Evolutionary conservation across 2,329 filamentous ascomycete species (phyloP).

Genomic region (Alternaria sp.): DNA sequence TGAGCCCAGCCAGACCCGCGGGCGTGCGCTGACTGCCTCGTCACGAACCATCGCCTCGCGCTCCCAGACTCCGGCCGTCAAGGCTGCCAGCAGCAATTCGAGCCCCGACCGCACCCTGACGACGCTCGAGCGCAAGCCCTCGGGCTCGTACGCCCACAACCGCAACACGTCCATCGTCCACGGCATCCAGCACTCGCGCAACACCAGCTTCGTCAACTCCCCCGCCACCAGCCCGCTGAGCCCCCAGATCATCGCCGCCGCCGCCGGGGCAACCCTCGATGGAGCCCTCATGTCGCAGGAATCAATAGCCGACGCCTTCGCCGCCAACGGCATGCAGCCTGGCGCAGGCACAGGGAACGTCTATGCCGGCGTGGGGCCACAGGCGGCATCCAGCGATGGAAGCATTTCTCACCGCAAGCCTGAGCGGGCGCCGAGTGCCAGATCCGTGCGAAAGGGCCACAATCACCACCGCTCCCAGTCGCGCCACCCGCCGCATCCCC

Average conservation of each 20-base stretch:
- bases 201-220: slow-evolving; percentile 83
- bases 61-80: slow-evolving; percentile 50
- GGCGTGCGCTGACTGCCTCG: slow-evolving; percentile 53
- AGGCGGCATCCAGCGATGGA: slow-evolving; percentile 20
- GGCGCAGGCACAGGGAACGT: slow-evolving; percentile 16
- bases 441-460: slow-evolving; percentile 74
- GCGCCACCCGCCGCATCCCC: slow-evolving; percentile 67
- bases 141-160: slow-evolving; percentile 79
- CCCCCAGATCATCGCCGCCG: slow-evolving; percentile 77
- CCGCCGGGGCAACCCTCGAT: slow-evolving; percentile 46
- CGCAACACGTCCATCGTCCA: slow-evolving; percentile 97
- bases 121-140: slow-evolving; percentile 57
- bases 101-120: slow-evolving; percentile 45
- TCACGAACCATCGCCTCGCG: slow-evolving; percentile 53
- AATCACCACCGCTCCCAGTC: slow-evolving; percentile 77
- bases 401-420: slow-evolving; percentile 42
- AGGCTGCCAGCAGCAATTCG: slow-evolving; percentile 42
- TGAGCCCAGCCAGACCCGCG: slow-evolving; percentile 54
- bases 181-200: slow-evolving; percentile 89
- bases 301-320: slow-evolving; percentile 46
- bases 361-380: slow-evolving; percentile 12
- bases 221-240: slow-evolving; percentile 81
- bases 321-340: slow-evolving; percentile 35
- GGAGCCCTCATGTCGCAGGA: slow-evolving; percentile 50
- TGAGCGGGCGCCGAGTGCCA: slow-evolving; percentile 59